A percentile compares a stretch with the other conserved stretches of the same genome.
phyloP scores from a whole-genome alignment of 164 flowering plant genomes.

The Magnolia changhungtana region DNA sequence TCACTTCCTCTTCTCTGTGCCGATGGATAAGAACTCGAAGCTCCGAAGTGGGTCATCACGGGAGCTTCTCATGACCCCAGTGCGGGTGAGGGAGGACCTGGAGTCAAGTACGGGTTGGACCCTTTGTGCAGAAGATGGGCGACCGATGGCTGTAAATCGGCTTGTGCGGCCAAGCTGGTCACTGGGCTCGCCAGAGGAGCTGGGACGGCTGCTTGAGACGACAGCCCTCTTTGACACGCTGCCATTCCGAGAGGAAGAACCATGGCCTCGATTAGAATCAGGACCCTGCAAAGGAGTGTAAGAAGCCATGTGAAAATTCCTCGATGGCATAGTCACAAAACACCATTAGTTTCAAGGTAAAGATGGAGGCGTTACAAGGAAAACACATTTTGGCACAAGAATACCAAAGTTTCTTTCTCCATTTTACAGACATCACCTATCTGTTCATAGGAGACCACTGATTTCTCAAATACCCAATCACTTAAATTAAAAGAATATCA shows the following conservation, averaged over 20 bases:
- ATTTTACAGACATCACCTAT: too few species aligned
- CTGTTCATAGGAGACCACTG: too few species aligned
- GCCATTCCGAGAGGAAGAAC: conserved; percentile 27
- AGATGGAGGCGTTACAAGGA: too few species aligned
- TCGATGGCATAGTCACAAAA: too few species aligned
- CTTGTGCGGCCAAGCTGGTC: conserved; percentile 18
- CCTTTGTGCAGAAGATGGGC: conserved; percentile 31
- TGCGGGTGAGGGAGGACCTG: conserved; percentile 28
- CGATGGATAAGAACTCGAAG: conserved; percentile 47
- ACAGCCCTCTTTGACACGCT: conserved; percentile 28
- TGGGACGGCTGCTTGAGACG: conserved; percentile 26
- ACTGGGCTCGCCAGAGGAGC: conserved; percentile 28
- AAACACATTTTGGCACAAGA: too few species aligned
- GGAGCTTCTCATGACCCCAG: conserved; percentile 21
- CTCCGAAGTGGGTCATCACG: conserved; percentile 40
- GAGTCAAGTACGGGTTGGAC: conserved; percentile 34
- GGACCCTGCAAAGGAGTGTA: not conserved
- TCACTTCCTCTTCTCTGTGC: conserved; percentile 41
- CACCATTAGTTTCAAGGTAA: too few species aligned
- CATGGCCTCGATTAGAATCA: conserved; percentile 20
- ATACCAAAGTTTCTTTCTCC: too few species aligned
- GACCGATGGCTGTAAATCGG: conserved; percentile 29
- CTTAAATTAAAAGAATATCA: too few species aligned
- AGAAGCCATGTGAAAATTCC: too few species aligned
- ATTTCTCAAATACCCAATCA: too few species aligned